phyloP scores from a whole-genome alignment of 2,329 filamentous ascomycete genomes.

The Tympanopsis confertula region DNA sequence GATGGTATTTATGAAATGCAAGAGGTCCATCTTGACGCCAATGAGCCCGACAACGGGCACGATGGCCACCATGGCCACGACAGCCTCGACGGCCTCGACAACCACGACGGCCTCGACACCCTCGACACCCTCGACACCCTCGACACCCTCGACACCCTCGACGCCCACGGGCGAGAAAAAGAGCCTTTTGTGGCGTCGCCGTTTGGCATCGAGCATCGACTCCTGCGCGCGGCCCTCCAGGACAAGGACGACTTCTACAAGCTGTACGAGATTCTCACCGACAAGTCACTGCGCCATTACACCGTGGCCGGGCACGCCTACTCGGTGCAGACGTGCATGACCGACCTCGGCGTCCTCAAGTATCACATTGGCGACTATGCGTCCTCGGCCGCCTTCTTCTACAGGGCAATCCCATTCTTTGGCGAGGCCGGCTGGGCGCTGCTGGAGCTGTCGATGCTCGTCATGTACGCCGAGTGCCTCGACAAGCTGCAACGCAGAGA shows the following conservation, averaged over 20 bases:
- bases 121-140: neutral
- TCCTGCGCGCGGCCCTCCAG: slow-evolving; percentile 48
- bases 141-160: neutral
- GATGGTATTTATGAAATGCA: slow-evolving; percentile 12
- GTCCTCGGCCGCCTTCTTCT: slow-evolving; percentile 67
- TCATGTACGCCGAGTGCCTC: slow-evolving; percentile 75
- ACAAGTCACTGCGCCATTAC: slow-evolving; percentile 73
- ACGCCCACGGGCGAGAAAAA: no score
- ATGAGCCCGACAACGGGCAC: slow-evolving; percentile 11
- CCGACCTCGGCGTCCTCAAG: slow-evolving; percentile 77
- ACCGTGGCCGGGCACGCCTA: slow-evolving; percentile 68
- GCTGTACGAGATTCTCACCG: slow-evolving; percentile 67
- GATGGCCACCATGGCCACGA: slow-evolving; percentile 5
- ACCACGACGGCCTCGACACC: slow-evolving; percentile 6
- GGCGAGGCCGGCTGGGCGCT: slow-evolving; percentile 67
- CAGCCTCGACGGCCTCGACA: slow-evolving; percentile 11
- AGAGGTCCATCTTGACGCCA: slow-evolving; percentile 19
- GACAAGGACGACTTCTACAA: slow-evolving; percentile 55
- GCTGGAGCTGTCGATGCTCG: slow-evolving; percentile 72
- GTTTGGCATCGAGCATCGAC: slow-evolving; percentile 38
- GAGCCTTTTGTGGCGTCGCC: no score
- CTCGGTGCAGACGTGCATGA: slow-evolving; percentile 65
- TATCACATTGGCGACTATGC: slow-evolving; percentile 64
- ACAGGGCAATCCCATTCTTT: slow-evolving; percentile 68
- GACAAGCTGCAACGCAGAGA: slow-evolving; percentile 64